Conservation (phyloP, 768 basidiomycete species). For the Boletus tomentosulus region DNA sequence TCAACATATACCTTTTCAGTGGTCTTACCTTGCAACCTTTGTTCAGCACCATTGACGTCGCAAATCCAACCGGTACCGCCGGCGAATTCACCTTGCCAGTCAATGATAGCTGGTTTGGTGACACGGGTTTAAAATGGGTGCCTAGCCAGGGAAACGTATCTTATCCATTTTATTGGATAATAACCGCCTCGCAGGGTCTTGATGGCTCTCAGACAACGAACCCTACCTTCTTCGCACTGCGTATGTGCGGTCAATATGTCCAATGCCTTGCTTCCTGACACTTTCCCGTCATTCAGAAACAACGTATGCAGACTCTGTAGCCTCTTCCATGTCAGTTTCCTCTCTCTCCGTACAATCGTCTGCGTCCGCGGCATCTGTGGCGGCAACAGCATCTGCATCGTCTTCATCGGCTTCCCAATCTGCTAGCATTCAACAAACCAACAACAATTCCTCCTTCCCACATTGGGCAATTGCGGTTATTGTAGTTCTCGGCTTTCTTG, state of each 20-base stretch:
- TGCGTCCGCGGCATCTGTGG: conserved; percentile 37
- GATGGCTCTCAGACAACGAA: conserved; percentile 61
- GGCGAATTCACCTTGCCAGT: conserved; percentile 53
- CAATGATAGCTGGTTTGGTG: conserved; percentile 75
- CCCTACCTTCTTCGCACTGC: conserved; percentile 73
- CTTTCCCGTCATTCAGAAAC: conserved; percentile 48
- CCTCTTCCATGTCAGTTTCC: conserved; percentile 47
- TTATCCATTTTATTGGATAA: conserved; percentile 75
- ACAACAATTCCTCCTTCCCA: conserved; percentile 51
- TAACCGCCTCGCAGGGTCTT: conserved; percentile 51
- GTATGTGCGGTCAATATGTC: conserved; percentile 47
- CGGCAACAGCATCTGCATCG: conserved; percentile 35
- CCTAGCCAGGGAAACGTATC: conserved; percentile 44
- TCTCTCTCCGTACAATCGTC: conserved; percentile 34
- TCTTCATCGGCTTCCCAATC: conserved; percentile 21
- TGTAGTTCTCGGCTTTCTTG: conserved; percentile 79
- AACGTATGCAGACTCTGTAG: conserved; percentile 65
- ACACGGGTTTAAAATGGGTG: conserved; percentile 43
- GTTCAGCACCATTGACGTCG: conserved; percentile 43
- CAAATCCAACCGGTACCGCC: conserved; percentile 51
- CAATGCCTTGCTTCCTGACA: conserved; percentile 5
- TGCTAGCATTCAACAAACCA: conserved; percentile 45
- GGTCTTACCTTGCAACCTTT: conserved; percentile 56
- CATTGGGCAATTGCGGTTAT: conserved; percentile 93
- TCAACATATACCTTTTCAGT: conserved; percentile 76